Evolutionary conservation across 257 asterid species (phyloP).

Genomic region (Paraleonurus japonicus): DNA sequence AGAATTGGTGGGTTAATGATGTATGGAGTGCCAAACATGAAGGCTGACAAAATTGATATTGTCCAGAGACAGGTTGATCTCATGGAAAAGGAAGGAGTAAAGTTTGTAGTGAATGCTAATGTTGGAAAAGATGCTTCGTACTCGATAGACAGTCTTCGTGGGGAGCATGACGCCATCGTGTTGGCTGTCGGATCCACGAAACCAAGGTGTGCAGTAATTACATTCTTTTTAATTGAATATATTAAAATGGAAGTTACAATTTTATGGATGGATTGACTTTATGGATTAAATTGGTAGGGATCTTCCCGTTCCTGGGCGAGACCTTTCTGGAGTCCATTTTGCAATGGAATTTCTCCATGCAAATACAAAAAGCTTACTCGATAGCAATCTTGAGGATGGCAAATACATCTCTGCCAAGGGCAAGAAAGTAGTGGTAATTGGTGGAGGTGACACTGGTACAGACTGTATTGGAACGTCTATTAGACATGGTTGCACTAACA

Average conservation of each 20-base stretch:
- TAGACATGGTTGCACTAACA: constrained; percentile 82
- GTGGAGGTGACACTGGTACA: constrained; percentile 99
- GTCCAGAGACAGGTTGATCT: constrained; percentile 95
- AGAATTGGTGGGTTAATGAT: constrained; percentile 98
- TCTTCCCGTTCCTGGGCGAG: constrained; percentile 97
- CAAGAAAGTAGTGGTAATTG: constrained; percentile 95
- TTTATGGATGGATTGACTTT: background rate
- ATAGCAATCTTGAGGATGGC: constrained; percentile 85
- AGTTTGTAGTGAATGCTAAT: constrained; percentile 81
- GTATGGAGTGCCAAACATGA: constrained; percentile 99
- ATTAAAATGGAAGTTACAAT: background rate
- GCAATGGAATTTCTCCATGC: constrained; percentile 99
- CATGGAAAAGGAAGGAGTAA: constrained; percentile 90
- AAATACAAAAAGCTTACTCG: constrained; percentile 92
- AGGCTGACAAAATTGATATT: constrained; percentile 80
- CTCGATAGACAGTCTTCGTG: constrained; percentile 66
- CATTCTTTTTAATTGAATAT: background rate
- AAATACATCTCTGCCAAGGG: constrained; percentile 89
- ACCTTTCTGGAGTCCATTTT: constrained; percentile 88
- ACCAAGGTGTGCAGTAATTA: constrained; percentile 62
- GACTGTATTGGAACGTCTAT: constrained; percentile 97
- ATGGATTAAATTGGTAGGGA: constrained; percentile 52
- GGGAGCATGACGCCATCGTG: constrained; percentile 79
- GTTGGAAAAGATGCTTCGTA: constrained; percentile 72
- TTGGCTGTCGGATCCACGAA: constrained; percentile 97